phyloP scores from a whole-genome alignment of 1,284 basidiomycete species.

The Kwoniella shivajii region DNA sequence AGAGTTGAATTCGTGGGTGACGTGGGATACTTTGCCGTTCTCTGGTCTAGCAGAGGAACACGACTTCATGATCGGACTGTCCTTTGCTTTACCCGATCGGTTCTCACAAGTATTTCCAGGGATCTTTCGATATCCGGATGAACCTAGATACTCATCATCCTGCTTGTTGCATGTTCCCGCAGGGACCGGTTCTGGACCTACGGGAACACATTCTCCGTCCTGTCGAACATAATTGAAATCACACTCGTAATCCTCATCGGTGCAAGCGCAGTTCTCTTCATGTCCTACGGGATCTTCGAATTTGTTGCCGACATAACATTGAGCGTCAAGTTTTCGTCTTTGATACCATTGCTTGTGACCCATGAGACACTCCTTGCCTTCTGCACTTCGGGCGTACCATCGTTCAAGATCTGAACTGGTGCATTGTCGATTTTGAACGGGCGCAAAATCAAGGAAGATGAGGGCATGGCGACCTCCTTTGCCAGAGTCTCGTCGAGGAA shows the following conservation, averaged over 20 bases:
- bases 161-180: conserved; percentile 69
- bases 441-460: conserved; percentile 82
- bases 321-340: conserved; percentile 77
- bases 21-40: conserved; percentile 71
- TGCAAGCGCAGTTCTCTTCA: conserved; percentile 81
- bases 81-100: conserved; percentile 61
- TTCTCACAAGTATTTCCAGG: conserved; percentile 87
- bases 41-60: conserved; percentile 75
- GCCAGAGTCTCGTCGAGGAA: conserved; percentile 65
- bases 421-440: conserved; percentile 71
- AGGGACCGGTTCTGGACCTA: conserved; percentile 82
- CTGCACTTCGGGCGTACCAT: conserved; percentile 77
- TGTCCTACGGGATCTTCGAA: conserved; percentile 80
- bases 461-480: conserved; percentile 68
- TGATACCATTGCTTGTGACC: conserved; percentile 97
- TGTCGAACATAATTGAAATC: conserved; percentile 59
- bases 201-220: conserved; percentile 71
- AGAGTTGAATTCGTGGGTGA: conserved; percentile 71
- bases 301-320: conserved; percentile 92
- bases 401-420: conserved; percentile 73
- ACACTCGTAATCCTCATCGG: conserved; percentile 92
- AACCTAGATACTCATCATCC: conserved; percentile 74
- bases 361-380: conserved; percentile 82
- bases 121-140: conserved; percentile 87
- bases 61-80: conserved; percentile 68